A percentile compares a stretch with the other conserved stretches of the same genome.
Evolutionary conservation across 176 grass and related monocot species (phyloP).

Genomic region (Lolium perenne): DNA sequence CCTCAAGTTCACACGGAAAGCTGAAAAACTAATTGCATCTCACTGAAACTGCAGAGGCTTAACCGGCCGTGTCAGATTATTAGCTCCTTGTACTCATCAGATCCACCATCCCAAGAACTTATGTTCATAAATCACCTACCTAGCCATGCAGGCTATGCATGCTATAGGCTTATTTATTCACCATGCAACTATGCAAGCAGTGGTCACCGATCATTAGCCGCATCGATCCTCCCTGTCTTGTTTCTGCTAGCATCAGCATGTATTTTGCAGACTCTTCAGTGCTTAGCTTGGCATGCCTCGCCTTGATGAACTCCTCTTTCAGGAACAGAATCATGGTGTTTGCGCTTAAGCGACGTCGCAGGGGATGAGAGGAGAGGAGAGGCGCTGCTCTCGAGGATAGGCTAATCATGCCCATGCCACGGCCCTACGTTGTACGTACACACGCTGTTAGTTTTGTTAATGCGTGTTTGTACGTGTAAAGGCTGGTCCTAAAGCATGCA

Average conservation of each 20-base stretch:
- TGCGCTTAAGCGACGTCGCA: not conserved
- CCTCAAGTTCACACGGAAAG: conserved; percentile 14
- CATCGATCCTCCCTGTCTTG: not conserved
- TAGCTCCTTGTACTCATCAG: not conserved
- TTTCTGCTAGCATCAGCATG: not conserved
- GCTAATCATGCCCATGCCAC: conserved; percentile 41
- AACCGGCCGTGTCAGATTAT: conserved; percentile 34
- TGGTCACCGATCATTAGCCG: not conserved
- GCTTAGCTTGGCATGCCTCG: conserved; percentile 4
- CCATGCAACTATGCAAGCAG: not conserved
- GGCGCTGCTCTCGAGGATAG: conserved; percentile 42
- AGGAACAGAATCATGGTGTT: conserved; percentile 54
- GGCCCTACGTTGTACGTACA: not conserved
- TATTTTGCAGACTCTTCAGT: not conserved
- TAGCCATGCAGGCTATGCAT: not conserved
- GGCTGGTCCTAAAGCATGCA: conserved; percentile 15
- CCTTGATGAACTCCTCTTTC: conserved; percentile 33
- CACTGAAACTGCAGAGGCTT: conserved; percentile 6
- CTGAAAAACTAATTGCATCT: not conserved
- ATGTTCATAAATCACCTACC: not conserved
- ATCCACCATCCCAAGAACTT: not conserved
- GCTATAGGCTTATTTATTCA: not conserved
- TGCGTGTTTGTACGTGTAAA: not conserved
- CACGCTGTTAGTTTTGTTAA: conserved; percentile 1
- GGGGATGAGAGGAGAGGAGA: not conserved